phyloP scores from a whole-genome alignment of 306 rosid genomes.

The Dryas octopetala region DNA sequence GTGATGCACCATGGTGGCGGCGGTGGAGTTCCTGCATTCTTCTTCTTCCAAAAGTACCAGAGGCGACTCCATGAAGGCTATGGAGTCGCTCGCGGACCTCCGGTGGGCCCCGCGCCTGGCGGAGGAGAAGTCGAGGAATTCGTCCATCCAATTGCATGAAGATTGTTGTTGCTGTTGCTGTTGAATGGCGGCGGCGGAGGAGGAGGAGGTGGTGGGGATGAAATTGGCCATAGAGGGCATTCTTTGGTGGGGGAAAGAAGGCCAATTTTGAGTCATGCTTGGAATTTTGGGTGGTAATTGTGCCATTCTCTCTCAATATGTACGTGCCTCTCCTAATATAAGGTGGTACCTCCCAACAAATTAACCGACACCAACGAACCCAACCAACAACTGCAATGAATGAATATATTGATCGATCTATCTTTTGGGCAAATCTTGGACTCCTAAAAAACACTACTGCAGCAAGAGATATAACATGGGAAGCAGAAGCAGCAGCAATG shows the following conservation, averaged over 20 bases:
- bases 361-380: conserved; percentile 1
- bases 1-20: conserved; percentile 17
- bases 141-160: conserved; percentile 61
- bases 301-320: conserved; percentile 47
- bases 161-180: conserved; percentile 23
- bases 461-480: not conserved
- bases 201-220: conserved; percentile 20
- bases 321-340: not conserved
- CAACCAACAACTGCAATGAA: not conserved
- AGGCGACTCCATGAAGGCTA: conserved; percentile 69
- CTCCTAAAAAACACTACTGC: not conserved
- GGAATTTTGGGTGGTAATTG: conserved; percentile 97
- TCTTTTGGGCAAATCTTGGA: conserved; percentile 13
- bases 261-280: conserved; percentile 74
- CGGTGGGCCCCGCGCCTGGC: conserved; percentile 68
- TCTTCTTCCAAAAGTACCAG: conserved; percentile 32
- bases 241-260: conserved; percentile 50
- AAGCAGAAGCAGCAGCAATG: not conserved
- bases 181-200: conserved; percentile 4
- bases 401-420: not conserved
- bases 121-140: conserved; percentile 84
- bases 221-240: conserved; percentile 42
- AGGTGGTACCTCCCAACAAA: not conserved
- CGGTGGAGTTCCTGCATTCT: conserved; percentile 11
- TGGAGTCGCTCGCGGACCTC: conserved; percentile 78